Percentiles rank a stretch among this genome's conserved stretches.
These are phyloP conservation scores for Emergomyces orientalis DNA, from an alignment of 2,329 filamentous ascomycete species.

Conservation along the genomic window DNA sequence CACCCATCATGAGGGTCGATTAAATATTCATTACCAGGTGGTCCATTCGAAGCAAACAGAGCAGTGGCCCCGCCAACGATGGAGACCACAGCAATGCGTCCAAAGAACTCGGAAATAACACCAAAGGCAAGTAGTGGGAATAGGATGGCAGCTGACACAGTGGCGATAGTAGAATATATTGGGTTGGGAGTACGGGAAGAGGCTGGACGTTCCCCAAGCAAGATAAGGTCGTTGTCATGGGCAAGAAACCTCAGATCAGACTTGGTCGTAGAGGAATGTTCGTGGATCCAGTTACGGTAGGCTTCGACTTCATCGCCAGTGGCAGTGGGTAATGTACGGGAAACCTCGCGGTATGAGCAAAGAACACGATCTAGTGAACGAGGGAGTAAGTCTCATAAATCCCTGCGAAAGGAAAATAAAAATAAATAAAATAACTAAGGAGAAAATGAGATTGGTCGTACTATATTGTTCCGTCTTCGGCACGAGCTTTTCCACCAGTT, in stretches of 20 bases:
- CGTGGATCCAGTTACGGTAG: slow-evolving; percentile 48
- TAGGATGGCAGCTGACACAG: slow-evolving; percentile 45
- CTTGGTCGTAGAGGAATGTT: slow-evolving; percentile 41
- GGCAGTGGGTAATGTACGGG: slow-evolving; percentile 39
- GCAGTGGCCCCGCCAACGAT: slow-evolving; percentile 43
- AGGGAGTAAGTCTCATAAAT: slow-evolving; percentile 8
- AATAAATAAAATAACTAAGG: neutral
- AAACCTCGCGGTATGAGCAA: slow-evolving; percentile 40
- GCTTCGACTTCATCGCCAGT: slow-evolving; percentile 39
- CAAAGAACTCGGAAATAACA: slow-evolving; percentile 48
- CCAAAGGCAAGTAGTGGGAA: slow-evolving; percentile 51
- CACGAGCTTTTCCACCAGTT: slow-evolving; percentile 47
- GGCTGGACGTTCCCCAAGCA: slow-evolving; percentile 20
- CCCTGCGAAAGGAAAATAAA: neutral
- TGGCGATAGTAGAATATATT: slow-evolving; percentile 35
- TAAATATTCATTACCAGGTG: slow-evolving; percentile 27
- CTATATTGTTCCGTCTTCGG: slow-evolving; percentile 55
- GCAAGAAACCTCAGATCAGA: slow-evolving; percentile 47
- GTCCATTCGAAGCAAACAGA: slow-evolving; percentile 30
- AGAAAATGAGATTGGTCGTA: slow-evolving; percentile 26
- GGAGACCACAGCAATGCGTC: slow-evolving; percentile 49
- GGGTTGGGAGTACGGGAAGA: slow-evolving; percentile 17
- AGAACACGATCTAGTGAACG: slow-evolving; percentile 30
- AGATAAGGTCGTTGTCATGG: slow-evolving; percentile 38
- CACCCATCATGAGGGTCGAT: slow-evolving; percentile 33